Evolutionary conservation across 495 filamentous ascomycete species (phyloP).

Genomic region (Evernia prunastri): DNA sequence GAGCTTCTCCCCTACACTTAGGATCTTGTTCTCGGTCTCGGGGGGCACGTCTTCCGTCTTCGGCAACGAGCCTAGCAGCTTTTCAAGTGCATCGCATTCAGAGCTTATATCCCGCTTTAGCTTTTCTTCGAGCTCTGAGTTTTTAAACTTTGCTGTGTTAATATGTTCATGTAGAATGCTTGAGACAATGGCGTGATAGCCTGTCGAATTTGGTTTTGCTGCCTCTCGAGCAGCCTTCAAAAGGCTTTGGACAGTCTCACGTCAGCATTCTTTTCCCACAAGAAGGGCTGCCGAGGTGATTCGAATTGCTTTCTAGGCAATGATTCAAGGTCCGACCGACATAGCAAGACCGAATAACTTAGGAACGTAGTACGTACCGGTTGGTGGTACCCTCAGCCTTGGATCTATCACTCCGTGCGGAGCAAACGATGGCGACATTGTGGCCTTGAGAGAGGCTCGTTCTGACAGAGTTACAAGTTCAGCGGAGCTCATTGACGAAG

Average conservation of each 20-base stretch:
- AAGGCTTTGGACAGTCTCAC: conserved; percentile 8
- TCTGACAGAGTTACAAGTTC: not conserved
- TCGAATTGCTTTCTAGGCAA: not conserved
- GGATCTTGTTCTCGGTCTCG: conserved; percentile 78
- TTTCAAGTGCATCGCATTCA: conserved; percentile 61
- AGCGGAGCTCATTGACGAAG: not conserved
- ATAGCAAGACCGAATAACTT: not conserved
- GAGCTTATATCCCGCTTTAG: conserved; percentile 56
- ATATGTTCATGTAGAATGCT: conserved; percentile 20
- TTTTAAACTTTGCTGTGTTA: conserved; percentile 28
- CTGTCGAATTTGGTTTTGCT: conserved; percentile 11
- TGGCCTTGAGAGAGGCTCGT: conserved; percentile 28
- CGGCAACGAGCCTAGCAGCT: conserved; percentile 53
- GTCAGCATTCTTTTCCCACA: not conserved
- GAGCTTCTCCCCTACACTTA: conserved; percentile 90
- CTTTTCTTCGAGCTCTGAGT: conserved; percentile 49
- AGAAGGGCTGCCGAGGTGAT: not conserved
- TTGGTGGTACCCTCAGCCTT: conserved; percentile 93
- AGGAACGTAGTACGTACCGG: conserved; percentile 45
- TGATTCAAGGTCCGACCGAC: not conserved
- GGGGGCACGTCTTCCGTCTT: conserved; percentile 65
- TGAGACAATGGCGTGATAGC: conserved; percentile 16
- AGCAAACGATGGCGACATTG: conserved; percentile 83
- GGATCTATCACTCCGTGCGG: conserved; percentile 81
- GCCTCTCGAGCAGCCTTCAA: conserved; percentile 22